Percentiles rank a stretch among this genome's conserved stretches.
Evolutionary conservation across 345 rosid species (phyloP).

Genomic region (Populus ilicifolia): DNA sequence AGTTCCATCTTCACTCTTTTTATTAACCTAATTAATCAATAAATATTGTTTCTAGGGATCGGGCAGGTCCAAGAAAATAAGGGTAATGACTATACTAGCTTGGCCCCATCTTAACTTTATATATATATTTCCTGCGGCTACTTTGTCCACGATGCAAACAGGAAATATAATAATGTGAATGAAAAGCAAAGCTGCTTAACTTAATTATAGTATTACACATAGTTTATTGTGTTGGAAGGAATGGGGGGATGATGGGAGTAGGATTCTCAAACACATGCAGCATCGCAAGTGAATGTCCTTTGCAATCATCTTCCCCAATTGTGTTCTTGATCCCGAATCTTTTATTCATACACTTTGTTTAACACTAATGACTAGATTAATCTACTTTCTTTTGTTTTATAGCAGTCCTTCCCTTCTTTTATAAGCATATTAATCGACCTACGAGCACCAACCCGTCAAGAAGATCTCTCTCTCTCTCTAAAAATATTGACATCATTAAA

Average conservation of each 20-base stretch:
- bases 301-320: slow-evolving; percentile 37
- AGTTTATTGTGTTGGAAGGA: background rate
- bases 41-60: background rate
- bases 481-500: background rate
- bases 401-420: background rate
- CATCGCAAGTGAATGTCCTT: slow-evolving; percentile 32
- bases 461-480: slow-evolving; percentile 2
- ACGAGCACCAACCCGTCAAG: background rate
- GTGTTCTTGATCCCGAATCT: slow-evolving; percentile 27
- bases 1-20: background rate
- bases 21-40: background rate
- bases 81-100: background rate
- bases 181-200: slow-evolving; percentile 1
- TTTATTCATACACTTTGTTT: slow-evolving; percentile 1
- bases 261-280: slow-evolving; percentile 44
- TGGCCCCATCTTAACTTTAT: background rate
- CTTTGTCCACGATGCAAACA: background rate
- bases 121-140: background rate
- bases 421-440: slow-evolving; percentile 7
- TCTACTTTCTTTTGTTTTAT: background rate
- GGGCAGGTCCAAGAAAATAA: background rate
- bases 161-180: background rate
- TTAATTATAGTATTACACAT: background rate
- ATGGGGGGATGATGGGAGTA: slow-evolving; percentile 21
- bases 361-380: background rate